Evolutionary conservation across 352 stramenopile species (phyloP).

Genomic region (Globisporangium okanoganense): DNA sequence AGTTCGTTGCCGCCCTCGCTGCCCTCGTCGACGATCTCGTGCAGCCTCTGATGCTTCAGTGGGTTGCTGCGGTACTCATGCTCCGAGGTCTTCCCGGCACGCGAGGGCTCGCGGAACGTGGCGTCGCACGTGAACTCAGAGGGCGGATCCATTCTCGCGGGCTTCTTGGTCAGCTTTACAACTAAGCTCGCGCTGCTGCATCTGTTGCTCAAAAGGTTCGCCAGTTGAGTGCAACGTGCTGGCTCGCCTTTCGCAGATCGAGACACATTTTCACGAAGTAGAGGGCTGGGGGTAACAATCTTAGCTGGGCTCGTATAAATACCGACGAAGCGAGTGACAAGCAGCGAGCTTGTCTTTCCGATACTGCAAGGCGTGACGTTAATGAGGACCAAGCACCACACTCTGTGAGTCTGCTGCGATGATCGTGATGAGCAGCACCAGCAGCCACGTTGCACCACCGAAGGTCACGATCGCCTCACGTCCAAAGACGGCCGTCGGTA

Average conservation of each 20-base stretch:
- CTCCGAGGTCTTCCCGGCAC: background rate
- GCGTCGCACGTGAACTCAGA: background rate
- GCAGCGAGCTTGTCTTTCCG: background rate
- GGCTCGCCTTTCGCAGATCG: background rate
- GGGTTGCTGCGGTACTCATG: background rate
- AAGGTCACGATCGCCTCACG: slow-evolving; percentile 22
- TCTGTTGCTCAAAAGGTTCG: too few relatives aligned
- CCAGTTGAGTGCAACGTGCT: too few relatives aligned
- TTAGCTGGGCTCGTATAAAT: background rate
- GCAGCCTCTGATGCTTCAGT: background rate
- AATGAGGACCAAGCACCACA: background rate
- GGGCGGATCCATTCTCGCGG: background rate
- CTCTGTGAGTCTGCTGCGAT: background rate
- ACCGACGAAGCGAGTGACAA: background rate
- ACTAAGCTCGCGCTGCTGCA: too few relatives aligned
- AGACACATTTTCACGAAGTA: background rate
- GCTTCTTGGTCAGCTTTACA: too few relatives aligned
- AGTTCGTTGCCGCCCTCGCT: background rate
- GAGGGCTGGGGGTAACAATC: background rate
- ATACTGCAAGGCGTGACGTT: background rate
- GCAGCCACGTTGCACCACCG: slow-evolving; percentile 13
- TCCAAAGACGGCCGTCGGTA: slow-evolving; percentile 13
- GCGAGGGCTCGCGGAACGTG: background rate
- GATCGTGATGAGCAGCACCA: background rate
- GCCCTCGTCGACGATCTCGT: background rate